phyloP scores from a whole-genome alignment of 352 stramenopile genomes.

The Phytopythium cucurbitacearum region DNA sequence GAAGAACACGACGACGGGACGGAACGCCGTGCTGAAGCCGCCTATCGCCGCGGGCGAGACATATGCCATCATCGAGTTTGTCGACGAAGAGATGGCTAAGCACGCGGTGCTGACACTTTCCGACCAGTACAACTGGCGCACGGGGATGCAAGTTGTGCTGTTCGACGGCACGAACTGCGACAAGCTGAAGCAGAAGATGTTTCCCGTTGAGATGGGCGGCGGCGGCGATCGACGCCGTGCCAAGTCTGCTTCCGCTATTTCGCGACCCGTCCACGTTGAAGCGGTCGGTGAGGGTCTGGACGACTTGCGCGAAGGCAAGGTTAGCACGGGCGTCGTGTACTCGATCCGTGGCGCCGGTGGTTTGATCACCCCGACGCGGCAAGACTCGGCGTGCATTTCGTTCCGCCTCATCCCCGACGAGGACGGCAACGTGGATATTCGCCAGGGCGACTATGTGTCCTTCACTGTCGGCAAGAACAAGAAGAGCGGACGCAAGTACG shows the following conservation, averaged over 20 bases:
- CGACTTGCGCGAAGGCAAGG: conserved; percentile 82
- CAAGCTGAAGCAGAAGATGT: conserved; percentile 89
- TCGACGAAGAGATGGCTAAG: conserved; percentile 87
- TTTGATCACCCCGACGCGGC: conserved; percentile 78
- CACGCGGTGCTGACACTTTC: conserved; percentile 84
- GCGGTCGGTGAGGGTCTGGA: conserved; percentile 78
- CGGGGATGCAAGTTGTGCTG: conserved; percentile 84
- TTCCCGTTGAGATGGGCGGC: conserved; percentile 65
- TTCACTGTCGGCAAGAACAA: conserved; percentile 90
- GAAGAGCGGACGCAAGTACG: conserved; percentile 86
- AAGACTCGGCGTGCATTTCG: conserved; percentile 82
- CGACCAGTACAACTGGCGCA: conserved; percentile 86
- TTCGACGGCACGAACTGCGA: conserved; percentile 88
- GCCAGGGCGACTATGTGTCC: conserved; percentile 82
- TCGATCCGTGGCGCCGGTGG: conserved; percentile 82
- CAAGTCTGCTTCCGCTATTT: conserved; percentile 73
- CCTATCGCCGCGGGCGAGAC: conserved; percentile 84
- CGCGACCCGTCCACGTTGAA: conserved; percentile 74
- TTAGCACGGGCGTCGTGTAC: conserved; percentile 84
- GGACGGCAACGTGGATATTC: conserved; percentile 82
- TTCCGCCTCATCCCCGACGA: conserved; percentile 87
- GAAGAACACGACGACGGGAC: conserved; percentile 83
- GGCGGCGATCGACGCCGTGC: conserved; percentile 66
- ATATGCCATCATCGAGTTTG: conserved; percentile 88
- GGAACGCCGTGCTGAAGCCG: conserved; percentile 85